phyloP scores from a whole-genome alignment of 2,329 filamentous ascomycete genomes.

The Epichloe scottii region DNA sequence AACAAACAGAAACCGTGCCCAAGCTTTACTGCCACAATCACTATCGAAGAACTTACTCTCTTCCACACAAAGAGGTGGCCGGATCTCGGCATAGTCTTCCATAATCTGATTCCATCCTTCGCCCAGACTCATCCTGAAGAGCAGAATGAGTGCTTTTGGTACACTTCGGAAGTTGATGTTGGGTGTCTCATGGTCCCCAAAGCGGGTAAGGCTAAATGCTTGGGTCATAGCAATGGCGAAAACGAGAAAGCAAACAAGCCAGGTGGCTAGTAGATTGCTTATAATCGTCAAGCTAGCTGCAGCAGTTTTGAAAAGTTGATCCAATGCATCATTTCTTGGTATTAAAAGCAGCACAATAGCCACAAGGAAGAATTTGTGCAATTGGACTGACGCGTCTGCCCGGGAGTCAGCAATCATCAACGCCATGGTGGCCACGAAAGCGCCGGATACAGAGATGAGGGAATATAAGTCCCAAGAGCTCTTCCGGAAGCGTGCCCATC shows the following conservation, averaged over 20 bases:
- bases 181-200: conserved; percentile 56
- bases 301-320: conserved; percentile 97
- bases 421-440: conserved; percentile 67
- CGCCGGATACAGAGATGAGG: conserved; percentile 63
- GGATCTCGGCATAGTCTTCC: conserved; percentile 82
- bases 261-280: conserved; percentile 83
- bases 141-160: conserved; percentile 80
- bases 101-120: conserved; percentile 96
- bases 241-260: conserved; percentile 92
- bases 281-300: conserved; percentile 87
- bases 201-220: conserved; percentile 86
- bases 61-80: conserved; percentile 68
- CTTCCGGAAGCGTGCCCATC: conserved; percentile 80
- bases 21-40: conserved; percentile 83
- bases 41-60: conserved; percentile 64
- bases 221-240: conserved; percentile 96
- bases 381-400: conserved; percentile 55
- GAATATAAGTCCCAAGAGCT: conserved; percentile 96
- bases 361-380: conserved; percentile 92
- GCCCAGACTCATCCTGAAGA: conserved; percentile 86
- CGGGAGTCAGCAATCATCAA: conserved; percentile 52
- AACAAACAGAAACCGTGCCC: conserved; percentile 84
- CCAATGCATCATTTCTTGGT: conserved; percentile 88
- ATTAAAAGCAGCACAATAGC: conserved; percentile 83
- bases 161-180: conserved; percentile 91